These are phyloP conservation scores for Quercus agrifolia DNA, from an alignment of 306 rosid species.

Conservation along the genomic window DNA sequence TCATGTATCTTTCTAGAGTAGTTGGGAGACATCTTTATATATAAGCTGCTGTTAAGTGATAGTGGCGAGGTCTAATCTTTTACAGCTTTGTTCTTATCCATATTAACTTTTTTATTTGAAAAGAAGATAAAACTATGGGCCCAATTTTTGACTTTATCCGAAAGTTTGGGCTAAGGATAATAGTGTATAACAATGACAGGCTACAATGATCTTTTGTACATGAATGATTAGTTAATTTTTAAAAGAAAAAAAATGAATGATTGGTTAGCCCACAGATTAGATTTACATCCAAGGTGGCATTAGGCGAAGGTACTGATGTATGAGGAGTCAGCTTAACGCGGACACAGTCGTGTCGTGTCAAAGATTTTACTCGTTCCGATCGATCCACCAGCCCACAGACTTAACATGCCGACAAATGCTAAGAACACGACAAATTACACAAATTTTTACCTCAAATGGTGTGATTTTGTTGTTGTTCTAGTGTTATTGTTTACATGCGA, in stretches of 20 bases:
- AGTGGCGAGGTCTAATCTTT: conserved; percentile 4
- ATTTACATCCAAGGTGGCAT: conserved; percentile 2
- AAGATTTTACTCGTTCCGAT: background rate
- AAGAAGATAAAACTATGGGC: background rate
- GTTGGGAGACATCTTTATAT: background rate
- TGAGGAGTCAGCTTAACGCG: background rate
- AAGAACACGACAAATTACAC: too few species aligned
- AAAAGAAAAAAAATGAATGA: background rate
- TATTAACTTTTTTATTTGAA: background rate
- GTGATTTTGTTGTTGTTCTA: too few species aligned
- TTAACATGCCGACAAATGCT: too few species aligned
- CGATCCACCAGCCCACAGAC: too few species aligned
- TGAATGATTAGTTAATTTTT: background rate
- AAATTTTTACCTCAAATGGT: too few species aligned
- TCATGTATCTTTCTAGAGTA: background rate
- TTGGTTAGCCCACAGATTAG: conserved; percentile 18
- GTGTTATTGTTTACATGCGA: too few species aligned
- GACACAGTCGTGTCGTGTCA: background rate
- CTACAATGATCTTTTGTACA: background rate
- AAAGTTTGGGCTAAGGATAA: background rate
- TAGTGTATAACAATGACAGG: background rate
- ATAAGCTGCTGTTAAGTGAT: background rate
- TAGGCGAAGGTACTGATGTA: background rate
- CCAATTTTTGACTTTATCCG: background rate
- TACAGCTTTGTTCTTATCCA: conserved; percentile 33